These are phyloP conservation scores for Emergomyces africanus DNA, from an alignment of 2,329 filamentous ascomycete genomes.

Conservation along the genomic window DNA sequence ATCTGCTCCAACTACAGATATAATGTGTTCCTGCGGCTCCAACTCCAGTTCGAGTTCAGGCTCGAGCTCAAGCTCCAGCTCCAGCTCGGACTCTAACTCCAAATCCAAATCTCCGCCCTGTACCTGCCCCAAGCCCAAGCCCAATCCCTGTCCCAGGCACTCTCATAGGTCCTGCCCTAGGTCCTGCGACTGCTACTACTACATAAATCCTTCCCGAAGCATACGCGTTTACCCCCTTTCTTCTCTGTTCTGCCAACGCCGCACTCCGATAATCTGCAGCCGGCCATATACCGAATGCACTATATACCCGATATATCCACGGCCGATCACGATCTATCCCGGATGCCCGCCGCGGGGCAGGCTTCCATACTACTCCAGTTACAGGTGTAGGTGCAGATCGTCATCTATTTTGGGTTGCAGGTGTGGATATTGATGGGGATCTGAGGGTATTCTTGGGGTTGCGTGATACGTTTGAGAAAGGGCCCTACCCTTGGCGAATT, in stretches of 20 bases:
- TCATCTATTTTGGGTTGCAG: neutral
- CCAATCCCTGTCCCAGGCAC: conserved; percentile 5
- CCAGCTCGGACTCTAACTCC: conserved; percentile 1
- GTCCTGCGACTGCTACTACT: neutral
- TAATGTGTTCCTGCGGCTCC: neutral
- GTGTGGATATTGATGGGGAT: neutral
- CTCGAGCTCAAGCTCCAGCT: conserved; percentile 9
- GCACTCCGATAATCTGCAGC: neutral
- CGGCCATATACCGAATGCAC: neutral
- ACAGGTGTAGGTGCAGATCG: neutral
- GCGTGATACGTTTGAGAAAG: neutral
- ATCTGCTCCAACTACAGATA: neutral
- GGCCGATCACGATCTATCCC: conserved; percentile 1
- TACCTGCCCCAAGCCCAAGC: conserved; percentile 7
- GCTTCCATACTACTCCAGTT: neutral
- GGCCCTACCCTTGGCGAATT: neutral
- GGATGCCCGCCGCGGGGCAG: conserved; percentile 1
- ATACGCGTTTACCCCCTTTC: neutral
- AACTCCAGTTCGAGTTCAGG: neutral
- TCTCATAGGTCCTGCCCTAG: neutral
- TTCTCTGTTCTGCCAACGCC: neutral
- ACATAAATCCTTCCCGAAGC: neutral
- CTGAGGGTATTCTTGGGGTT: neutral
- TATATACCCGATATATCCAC: neutral
- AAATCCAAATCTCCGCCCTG: neutral